A percentile compares a stretch with the other conserved stretches of the same genome.
These are phyloP conservation scores for Aspergillus saccharolyticus DNA, from an alignment of 495 filamentous ascomycete species.

Conservation along the genomic window DNA sequence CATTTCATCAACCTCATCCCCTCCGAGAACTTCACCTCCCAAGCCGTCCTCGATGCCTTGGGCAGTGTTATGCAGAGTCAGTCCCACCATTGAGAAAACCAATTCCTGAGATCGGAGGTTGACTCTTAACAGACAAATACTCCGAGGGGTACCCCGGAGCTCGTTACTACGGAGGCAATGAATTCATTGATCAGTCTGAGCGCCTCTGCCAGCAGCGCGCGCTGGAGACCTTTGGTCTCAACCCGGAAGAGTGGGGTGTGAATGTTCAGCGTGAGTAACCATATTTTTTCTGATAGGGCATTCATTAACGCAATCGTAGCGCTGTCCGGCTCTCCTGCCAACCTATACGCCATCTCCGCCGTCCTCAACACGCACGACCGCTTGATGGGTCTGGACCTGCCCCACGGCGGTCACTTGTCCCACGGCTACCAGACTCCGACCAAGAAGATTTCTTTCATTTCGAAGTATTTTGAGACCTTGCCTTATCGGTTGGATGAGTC, in stretches of 20 bases:
- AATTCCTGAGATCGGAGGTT: neutral
- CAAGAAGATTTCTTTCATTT: constrained; percentile 97
- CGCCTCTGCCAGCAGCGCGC: constrained; percentile 84
- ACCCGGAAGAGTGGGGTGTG: constrained; percentile 88
- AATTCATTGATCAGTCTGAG: constrained; percentile 89
- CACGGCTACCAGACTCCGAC: constrained; percentile 97
- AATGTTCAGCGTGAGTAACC: constrained; percentile 81
- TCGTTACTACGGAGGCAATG: constrained; percentile 95
- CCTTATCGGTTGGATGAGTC: constrained; percentile 88
- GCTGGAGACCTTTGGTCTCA: constrained; percentile 77
- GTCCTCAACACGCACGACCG: constrained; percentile 88
- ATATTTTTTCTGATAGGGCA: neutral
- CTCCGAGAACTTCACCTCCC: constrained; percentile 98
- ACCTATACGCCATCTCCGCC: constrained; percentile 92
- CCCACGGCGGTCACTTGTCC: constrained; percentile 93
- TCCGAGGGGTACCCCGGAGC: constrained; percentile 97
- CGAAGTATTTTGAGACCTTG: constrained; percentile 97
- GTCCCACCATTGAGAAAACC: constrained; percentile 22
- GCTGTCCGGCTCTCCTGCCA: constrained; percentile 91
- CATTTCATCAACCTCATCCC: constrained; percentile 98
- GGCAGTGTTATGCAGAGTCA: constrained; percentile 98
- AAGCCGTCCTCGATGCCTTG: constrained; percentile 91
- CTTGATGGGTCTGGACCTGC: constrained; percentile 94
- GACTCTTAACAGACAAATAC: constrained; percentile 73
- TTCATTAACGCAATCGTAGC: too few relatives aligned